Conservation (phyloP, 2,329 filamentous ascomycete genomes). For the Hypoxylon rubiginosum region DNA sequence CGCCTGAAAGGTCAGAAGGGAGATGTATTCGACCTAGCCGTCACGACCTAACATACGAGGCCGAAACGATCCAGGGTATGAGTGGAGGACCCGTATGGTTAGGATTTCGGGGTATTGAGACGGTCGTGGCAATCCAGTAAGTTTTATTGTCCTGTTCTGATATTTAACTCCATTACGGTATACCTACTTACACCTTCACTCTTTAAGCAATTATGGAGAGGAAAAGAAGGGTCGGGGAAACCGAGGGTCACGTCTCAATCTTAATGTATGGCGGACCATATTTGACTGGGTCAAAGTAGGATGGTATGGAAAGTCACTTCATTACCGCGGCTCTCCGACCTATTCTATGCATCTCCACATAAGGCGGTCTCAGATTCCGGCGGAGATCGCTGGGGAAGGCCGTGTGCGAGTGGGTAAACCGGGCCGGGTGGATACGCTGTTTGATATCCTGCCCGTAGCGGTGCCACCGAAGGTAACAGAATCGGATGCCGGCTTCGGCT, state of each 20-base stretch:
- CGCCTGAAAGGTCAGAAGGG: slow-evolving; percentile 26
- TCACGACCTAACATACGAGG: slow-evolving; percentile 25
- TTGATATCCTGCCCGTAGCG: slow-evolving; percentile 31
- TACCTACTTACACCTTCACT: slow-evolving; percentile 16
- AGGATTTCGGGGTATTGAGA: slow-evolving; percentile 32
- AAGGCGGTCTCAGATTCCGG: neutral
- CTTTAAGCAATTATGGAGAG: slow-evolving; percentile 28
- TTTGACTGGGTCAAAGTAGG: slow-evolving; percentile 31
- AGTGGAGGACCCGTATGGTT: slow-evolving; percentile 35
- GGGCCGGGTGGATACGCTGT: slow-evolving; percentile 23
- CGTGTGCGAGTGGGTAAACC: slow-evolving; percentile 32
- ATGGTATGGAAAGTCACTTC: slow-evolving; percentile 31
- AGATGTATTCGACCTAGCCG: slow-evolving; percentile 8
- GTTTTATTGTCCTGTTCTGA: neutral
- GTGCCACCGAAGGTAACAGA: slow-evolving; percentile 18
- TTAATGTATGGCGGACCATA: slow-evolving; percentile 24
- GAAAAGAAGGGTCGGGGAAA: slow-evolving; percentile 17
- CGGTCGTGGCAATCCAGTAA: slow-evolving; percentile 36
- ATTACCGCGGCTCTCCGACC: slow-evolving; percentile 20
- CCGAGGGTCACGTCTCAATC: slow-evolving; percentile 25
- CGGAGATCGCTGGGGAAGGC: slow-evolving; percentile 6
- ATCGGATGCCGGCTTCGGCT: slow-evolving; percentile 23
- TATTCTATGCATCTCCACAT: slow-evolving; percentile 33
- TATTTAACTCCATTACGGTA: neutral
- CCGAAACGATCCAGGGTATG: slow-evolving; percentile 28